These are phyloP conservation scores for Hanseniaspora nectarophila DNA, from an alignment of 805 yeast species.

Conservation along the genomic window DNA sequence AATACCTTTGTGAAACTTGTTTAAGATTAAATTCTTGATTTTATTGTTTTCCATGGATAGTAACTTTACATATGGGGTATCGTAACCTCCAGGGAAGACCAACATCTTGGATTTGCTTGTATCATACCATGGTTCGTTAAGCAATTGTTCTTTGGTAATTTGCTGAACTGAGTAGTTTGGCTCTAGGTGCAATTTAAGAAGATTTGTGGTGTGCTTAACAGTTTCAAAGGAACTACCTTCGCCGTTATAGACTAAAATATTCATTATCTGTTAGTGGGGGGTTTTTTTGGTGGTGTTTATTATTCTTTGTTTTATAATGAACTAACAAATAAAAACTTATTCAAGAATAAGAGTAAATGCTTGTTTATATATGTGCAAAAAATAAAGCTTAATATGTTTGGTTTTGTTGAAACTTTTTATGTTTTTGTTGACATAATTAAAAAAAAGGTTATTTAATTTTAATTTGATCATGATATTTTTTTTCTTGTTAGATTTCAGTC, in stretches of 20 bases:
- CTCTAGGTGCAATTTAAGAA: conserved; percentile 60
- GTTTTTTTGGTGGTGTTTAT: too few species aligned
- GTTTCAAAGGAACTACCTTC: conserved; percentile 83
- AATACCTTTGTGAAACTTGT: conserved; percentile 51
- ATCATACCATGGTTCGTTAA: conserved; percentile 70
- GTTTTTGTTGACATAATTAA: too few species aligned
- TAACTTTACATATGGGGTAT: conserved; percentile 73
- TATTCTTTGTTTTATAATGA: too few species aligned
- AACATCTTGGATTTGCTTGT: conserved; percentile 59
- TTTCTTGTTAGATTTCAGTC: too few species aligned
- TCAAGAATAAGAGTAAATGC: too few species aligned
- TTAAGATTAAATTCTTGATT: conserved; percentile 52
- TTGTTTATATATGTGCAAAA: too few species aligned
- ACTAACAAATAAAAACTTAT: too few species aligned
- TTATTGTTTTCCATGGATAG: conserved; percentile 37
- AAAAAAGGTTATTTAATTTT: too few species aligned
- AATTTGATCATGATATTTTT: too few species aligned
- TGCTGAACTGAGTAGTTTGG: conserved; percentile 80
- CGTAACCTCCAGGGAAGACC: conserved; percentile 96
- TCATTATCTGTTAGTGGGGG: conserved; percentile 34
- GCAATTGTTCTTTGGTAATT: conserved; percentile 49
- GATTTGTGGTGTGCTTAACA: conserved; percentile 70
- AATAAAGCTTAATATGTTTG: too few species aligned
- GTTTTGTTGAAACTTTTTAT: too few species aligned
- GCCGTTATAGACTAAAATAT: conserved; percentile 57